Conservation (phyloP, 2,329 filamentous ascomycete species). For the Colletotrichum melonis region DNA sequence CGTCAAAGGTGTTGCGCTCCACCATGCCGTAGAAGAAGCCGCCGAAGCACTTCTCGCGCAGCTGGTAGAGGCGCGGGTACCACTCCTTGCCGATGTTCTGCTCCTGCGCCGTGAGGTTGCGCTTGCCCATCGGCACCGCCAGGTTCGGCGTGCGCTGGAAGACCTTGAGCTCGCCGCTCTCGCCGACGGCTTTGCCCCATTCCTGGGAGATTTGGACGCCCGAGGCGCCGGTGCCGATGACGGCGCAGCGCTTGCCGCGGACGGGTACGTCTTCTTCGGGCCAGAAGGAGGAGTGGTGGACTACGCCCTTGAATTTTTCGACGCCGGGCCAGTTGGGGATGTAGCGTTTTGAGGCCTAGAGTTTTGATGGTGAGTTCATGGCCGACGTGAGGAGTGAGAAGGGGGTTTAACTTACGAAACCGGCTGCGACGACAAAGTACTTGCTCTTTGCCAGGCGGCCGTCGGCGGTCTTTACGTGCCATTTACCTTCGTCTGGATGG, state of each 20-base stretch:
- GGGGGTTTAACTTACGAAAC: slow-evolving; percentile 53
- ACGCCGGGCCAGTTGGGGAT: slow-evolving; percentile 71
- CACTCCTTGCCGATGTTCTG: slow-evolving; percentile 57
- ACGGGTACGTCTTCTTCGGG: slow-evolving; percentile 67
- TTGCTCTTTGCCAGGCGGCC: slow-evolving; percentile 61
- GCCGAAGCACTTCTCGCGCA: slow-evolving; percentile 61
- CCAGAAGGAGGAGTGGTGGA: slow-evolving; percentile 72
- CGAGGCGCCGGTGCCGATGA: slow-evolving; percentile 74
- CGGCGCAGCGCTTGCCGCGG: slow-evolving; percentile 67
- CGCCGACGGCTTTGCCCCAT: slow-evolving; percentile 54
- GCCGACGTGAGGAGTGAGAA: too few relatives aligned
- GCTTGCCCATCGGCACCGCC: slow-evolving; percentile 66
- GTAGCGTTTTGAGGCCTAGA: slow-evolving; percentile 67
- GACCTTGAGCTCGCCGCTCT: slow-evolving; percentile 64
- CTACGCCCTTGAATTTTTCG: slow-evolving; percentile 67
- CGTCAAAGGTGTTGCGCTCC: slow-evolving; percentile 67
- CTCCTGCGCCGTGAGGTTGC: slow-evolving; percentile 53
- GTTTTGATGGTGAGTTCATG: background rate
- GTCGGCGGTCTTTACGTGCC: slow-evolving; percentile 61
- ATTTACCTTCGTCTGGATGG: slow-evolving; percentile 57
- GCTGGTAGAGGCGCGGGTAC: slow-evolving; percentile 63
- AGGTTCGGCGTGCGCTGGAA: slow-evolving; percentile 77
- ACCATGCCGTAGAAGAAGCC: slow-evolving; percentile 69
- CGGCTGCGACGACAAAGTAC: slow-evolving; percentile 64
- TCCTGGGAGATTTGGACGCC: slow-evolving; percentile 74